Percentiles rank a stretch among this genome's conserved stretches.
Conservation (phyloP, 1,284 basidiomycete species). For the Gastroboletus turbinatus region DNA sequence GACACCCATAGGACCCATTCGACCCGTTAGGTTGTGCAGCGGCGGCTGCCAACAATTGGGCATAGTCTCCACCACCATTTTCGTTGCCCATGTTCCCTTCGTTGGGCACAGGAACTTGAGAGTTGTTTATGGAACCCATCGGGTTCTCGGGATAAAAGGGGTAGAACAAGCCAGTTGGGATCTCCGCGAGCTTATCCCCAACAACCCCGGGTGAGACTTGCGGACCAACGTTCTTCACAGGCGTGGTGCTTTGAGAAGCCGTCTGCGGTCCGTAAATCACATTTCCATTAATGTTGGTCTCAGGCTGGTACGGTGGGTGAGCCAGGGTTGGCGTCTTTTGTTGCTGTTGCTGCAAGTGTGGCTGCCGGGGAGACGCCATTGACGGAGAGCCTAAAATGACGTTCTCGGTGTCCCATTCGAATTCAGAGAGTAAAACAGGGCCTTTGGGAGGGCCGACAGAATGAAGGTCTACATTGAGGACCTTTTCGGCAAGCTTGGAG, state of each 20-base stretch:
- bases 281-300: constrained; percentile 18
- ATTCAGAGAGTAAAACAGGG: constrained; percentile 61
- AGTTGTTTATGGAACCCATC: constrained; percentile 23
- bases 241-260: constrained; percentile 33
- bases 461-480: constrained; percentile 66
- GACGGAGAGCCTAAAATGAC: constrained; percentile 34
- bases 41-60: constrained; percentile 54
- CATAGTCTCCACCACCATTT: constrained; percentile 41
- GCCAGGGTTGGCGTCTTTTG: constrained; percentile 49
- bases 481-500: constrained; percentile 72
- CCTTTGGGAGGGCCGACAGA: constrained; percentile 56
- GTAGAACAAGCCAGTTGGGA: constrained; percentile 68
- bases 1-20: constrained; percentile 48
- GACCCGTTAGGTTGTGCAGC: constrained; percentile 46
- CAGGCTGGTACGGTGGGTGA: constrained; percentile 25
- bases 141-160: constrained; percentile 67
- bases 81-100: constrained; percentile 26
- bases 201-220: constrained; percentile 24
- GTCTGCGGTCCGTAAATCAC: constrained; percentile 38
- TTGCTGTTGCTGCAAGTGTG: constrained; percentile 29
- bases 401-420: constrained; percentile 63
- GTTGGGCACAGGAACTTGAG: constrained; percentile 20
- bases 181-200: constrained; percentile 53
- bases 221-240: constrained; percentile 25
- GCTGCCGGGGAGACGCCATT: constrained; percentile 28